Conservation (phyloP, 2,329 filamentous ascomycete species). For the Microsporum canis region DNA sequence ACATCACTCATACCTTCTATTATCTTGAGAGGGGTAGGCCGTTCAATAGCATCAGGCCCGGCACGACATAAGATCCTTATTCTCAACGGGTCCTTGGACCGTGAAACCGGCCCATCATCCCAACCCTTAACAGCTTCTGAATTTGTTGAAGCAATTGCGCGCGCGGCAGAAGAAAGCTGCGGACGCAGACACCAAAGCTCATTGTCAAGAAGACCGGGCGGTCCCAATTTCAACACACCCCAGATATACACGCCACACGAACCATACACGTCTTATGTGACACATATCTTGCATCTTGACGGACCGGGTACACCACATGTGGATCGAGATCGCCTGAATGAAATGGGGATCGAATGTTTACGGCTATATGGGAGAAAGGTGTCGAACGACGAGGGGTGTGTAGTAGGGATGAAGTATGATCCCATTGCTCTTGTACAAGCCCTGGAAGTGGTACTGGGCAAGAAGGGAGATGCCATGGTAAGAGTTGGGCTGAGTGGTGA, state of each 20-base stretch:
- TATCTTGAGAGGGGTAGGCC: slow-evolving; percentile 63
- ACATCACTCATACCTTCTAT: slow-evolving; percentile 78
- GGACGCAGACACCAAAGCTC: slow-evolving; percentile 27
- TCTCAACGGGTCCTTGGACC: slow-evolving; percentile 70
- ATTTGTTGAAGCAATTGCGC: slow-evolving; percentile 69
- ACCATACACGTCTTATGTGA: slow-evolving; percentile 57
- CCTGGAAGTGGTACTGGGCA: slow-evolving; percentile 65
- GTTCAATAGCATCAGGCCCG: slow-evolving; percentile 44
- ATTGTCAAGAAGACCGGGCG: background rate
- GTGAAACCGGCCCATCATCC: slow-evolving; percentile 65
- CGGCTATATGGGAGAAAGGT: slow-evolving; percentile 60
- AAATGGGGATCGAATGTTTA: slow-evolving; percentile 64
- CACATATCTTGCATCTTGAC: slow-evolving; percentile 71
- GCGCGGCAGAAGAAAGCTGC: slow-evolving; percentile 59
- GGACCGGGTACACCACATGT: slow-evolving; percentile 58
- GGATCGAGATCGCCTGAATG: slow-evolving; percentile 51
- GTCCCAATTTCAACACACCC: background rate
- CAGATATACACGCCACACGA: slow-evolving; percentile 28
- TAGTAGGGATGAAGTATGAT: slow-evolving; percentile 58
- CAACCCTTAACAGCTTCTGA: slow-evolving; percentile 61
- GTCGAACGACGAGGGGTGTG: slow-evolving; percentile 38
- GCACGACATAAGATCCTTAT: slow-evolving; percentile 65
- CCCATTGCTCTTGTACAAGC: slow-evolving; percentile 61
- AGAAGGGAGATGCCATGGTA: slow-evolving; percentile 43
- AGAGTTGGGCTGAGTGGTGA: slow-evolving; percentile 30